Conservation (phyloP, 2,329 filamentous ascomycete genomes). For the Atkinsonella hypoxylon region DNA sequence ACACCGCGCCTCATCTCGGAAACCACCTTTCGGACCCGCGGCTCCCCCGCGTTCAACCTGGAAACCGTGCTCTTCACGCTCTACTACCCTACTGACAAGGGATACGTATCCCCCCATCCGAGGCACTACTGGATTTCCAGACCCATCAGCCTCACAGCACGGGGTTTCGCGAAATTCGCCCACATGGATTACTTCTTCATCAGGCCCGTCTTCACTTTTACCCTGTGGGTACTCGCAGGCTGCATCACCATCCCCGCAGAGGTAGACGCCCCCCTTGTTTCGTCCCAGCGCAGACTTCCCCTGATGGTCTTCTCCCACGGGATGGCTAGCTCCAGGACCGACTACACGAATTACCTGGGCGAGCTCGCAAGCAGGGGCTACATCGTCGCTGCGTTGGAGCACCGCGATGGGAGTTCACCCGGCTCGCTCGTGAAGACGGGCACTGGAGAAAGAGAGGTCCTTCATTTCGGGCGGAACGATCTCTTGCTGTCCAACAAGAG, state of each 20-base stretch:
- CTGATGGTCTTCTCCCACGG: slow-evolving; percentile 41
- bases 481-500: slow-evolving; percentile 15
- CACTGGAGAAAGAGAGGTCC: slow-evolving; percentile 16
- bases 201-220: slow-evolving; percentile 29
- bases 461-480: slow-evolving; percentile 26
- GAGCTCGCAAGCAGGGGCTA: slow-evolving; percentile 37
- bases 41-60: slow-evolving; percentile 30
- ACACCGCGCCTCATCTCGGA: slow-evolving; percentile 20
- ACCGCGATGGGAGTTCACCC: slow-evolving; percentile 39
- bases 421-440: slow-evolving; percentile 27
- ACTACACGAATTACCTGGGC: slow-evolving; percentile 39
- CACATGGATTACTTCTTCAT: slow-evolving; percentile 30
- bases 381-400: slow-evolving; percentile 37
- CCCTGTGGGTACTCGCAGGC: slow-evolving; percentile 30
- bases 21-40: slow-evolving; percentile 21
- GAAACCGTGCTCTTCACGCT: slow-evolving; percentile 36
- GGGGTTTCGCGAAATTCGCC: slow-evolving; percentile 34
- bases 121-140: slow-evolving; percentile 33
- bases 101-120: slow-evolving; percentile 11
- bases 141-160: slow-evolving; percentile 30
- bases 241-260: slow-evolving; percentile 33
- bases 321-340: slow-evolving; percentile 35
- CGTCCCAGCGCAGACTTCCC: slow-evolving; percentile 22
- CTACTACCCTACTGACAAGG: slow-evolving; percentile 30
- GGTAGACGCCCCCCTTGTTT: slow-evolving; percentile 31